Evolutionary conservation across 352 stramenopile genomes (phyloP), one percentile per base, ranked within the genome.

Genomic region (Pythium angustatum): DNA sequence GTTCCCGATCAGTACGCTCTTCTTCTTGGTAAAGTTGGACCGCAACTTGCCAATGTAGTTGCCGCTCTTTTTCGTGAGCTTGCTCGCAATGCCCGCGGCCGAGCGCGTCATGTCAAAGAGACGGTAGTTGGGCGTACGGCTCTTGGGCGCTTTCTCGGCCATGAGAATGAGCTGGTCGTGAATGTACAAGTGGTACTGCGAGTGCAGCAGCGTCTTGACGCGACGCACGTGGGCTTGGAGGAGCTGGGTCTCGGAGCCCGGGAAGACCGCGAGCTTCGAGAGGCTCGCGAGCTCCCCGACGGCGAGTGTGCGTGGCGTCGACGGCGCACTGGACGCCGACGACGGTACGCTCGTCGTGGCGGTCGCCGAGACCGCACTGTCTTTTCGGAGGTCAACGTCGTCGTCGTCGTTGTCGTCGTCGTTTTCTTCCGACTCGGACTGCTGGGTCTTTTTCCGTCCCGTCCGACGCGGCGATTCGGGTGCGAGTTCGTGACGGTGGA

Each of bases 1-100:
- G 40, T 84, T 85, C 50, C 75, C 78, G 27, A 94, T 74, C 11
- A 96, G 66, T 45, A 91, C 83, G 56, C 75, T 90, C 56, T 89
- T 90, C 41, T 84, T 83, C 33, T 84, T 85, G 26, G 79, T 87
- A 43, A 94, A 89, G 52, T 85, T 91, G 2, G 78, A 85, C 11
- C 85, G 75, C 36, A 97, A 45, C 57, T 96, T 97, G 36, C 90
- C 90, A 19, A 96, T 74, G 73, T 96, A 97, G 51, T 96, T 94
- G 44, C 87, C 90, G 38, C 83, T 89, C 64, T 97, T 97, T 69
- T 96, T 96, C 6, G 73, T 84, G 1, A 96, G 62, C 30, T 85
- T 85, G 28, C 65, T 69, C 1, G 71, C 59, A 3, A 79, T 38
- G 17, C 76, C 70, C 10, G 71, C 69, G 2, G 75, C 81, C 7